These are phyloP conservation scores for Penicillium sp. DNA, from an alignment of 2,329 filamentous ascomycete genomes.

Conservation along the genomic window DNA sequence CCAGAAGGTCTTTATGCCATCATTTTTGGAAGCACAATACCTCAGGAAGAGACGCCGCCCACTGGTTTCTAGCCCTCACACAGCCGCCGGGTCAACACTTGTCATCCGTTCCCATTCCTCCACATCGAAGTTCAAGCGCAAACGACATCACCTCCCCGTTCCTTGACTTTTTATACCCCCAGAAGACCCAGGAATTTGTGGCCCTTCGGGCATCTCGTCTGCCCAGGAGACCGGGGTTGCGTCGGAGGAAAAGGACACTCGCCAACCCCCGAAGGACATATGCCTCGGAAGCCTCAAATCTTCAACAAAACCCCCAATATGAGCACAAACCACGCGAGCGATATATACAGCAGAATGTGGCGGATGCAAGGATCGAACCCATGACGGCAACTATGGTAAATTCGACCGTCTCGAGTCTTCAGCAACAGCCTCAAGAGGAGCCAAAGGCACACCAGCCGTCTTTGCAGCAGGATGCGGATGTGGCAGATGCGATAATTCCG, in stretches of 20 bases:
- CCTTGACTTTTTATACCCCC: conserved; percentile 45
- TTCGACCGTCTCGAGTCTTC: neutral
- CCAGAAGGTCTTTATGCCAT: conserved; percentile 34
- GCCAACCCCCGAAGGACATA: conserved; percentile 27
- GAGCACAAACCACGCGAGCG: neutral
- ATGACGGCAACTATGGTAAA: neutral
- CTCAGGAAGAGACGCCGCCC: conserved; percentile 28
- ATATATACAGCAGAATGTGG: neutral
- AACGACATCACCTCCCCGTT: conserved; percentile 25
- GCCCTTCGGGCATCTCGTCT: conserved; percentile 24
- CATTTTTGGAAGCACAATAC: conserved; percentile 37
- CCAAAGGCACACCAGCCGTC: neutral
- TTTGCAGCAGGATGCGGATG: neutral
- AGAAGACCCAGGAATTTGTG: conserved; percentile 24
- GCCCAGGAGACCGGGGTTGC: conserved; percentile 23
- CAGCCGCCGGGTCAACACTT: conserved; percentile 19
- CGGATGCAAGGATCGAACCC: conserved; percentile 8
- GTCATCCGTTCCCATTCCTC: conserved; percentile 15
- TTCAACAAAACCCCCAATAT: neutral
- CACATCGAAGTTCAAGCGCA: conserved; percentile 8
- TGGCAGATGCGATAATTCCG: neutral
- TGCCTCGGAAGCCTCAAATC: conserved; percentile 21
- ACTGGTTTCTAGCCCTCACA: conserved; percentile 36
- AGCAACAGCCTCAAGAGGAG: neutral
- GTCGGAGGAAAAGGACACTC: conserved; percentile 28